Evolutionary conservation across 805 yeast genomes (phyloP).

Genomic region (Ascoidea rubescens): DNA sequence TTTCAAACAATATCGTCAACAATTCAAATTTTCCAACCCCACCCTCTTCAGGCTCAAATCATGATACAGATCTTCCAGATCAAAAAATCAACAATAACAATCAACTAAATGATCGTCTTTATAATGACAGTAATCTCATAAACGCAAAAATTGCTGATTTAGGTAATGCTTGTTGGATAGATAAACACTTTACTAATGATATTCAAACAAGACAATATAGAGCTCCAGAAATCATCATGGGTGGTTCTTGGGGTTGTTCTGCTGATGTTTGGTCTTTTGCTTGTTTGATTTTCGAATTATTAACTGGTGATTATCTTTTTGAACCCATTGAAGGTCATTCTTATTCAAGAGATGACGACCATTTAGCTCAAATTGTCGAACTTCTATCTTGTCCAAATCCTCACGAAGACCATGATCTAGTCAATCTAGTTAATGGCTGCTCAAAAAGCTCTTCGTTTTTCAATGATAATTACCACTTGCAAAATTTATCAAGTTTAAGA

Average conservation of each 20-base stretch:
- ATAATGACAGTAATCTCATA: slow-evolving; percentile 9
- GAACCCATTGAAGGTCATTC: slow-evolving; percentile 41
- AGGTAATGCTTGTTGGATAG: slow-evolving; percentile 56
- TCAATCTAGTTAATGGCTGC: slow-evolving; percentile 39
- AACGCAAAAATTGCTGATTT: slow-evolving; percentile 51
- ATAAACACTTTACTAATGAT: slow-evolving; percentile 52
- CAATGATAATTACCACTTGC: slow-evolving; percentile 18
- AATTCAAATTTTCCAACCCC: slow-evolving; percentile 17
- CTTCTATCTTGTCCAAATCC: slow-evolving; percentile 15
- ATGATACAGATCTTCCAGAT: too few relatives aligned
- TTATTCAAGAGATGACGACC: slow-evolving; percentile 43
- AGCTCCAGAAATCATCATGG: slow-evolving; percentile 48
- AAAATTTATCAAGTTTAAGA: slow-evolving; percentile 32
- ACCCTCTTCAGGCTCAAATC: too few relatives aligned
- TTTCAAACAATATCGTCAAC: slow-evolving; percentile 18
- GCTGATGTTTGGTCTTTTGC: slow-evolving; percentile 50
- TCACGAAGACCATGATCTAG: slow-evolving; percentile 24
- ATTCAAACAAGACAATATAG: slow-evolving; percentile 59
- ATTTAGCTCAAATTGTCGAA: slow-evolving; percentile 48
- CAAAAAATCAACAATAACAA: too few relatives aligned
- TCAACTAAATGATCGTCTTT: background rate
- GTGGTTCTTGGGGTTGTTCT: slow-evolving; percentile 48
- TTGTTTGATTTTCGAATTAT: slow-evolving; percentile 42
- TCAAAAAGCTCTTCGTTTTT: slow-evolving; percentile 48
- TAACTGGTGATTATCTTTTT: slow-evolving; percentile 48